Evolutionary conservation across 306 rosid genomes (phyloP).

Genomic region (Rubus idaeus): DNA sequence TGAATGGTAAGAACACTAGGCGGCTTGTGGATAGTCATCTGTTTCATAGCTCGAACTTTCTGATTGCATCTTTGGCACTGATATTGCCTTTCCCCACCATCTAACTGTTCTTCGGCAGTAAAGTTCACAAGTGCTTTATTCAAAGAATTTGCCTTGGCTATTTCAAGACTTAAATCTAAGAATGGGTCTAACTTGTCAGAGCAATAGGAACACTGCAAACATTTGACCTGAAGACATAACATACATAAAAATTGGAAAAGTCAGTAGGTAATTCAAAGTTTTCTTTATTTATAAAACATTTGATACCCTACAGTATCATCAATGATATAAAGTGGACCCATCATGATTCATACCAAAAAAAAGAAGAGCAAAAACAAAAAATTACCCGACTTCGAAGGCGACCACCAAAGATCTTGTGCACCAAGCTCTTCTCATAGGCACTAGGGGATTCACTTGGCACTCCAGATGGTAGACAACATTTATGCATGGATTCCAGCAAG

Average conservation of each 20-base stretch:
- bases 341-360: neutral
- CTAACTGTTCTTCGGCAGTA: conserved; percentile 79
- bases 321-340: conserved; percentile 1
- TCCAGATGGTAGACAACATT: conserved; percentile 93
- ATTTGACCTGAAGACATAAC: conserved; percentile 67
- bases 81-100: conserved; percentile 92
- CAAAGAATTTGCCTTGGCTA: conserved; percentile 80
- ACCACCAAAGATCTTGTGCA: conserved; percentile 95
- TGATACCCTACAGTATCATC: neutral
- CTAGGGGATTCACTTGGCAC: conserved; percentile 89
- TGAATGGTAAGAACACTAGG: conserved; percentile 87
- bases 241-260: conserved; percentile 10
- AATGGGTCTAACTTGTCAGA: conserved; percentile 94
- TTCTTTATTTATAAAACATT: neutral
- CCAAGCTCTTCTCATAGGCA: conserved; percentile 96
- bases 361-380: neutral
- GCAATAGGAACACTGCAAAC: conserved; percentile 76
- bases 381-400: conserved; percentile 89
- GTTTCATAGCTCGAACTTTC: conserved; percentile 87
- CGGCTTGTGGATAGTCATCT: conserved; percentile 86
- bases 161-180: conserved; percentile 93
- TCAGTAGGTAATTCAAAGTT: neutral
- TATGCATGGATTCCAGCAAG: conserved; percentile 96
- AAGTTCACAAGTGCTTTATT: conserved; percentile 79
- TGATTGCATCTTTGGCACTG: conserved; percentile 91